Percentiles rank a stretch among this genome's conserved stretches.
These are phyloP conservation scores for Bothriochloa decipiens DNA, from an alignment of 176 grass and related monocot genomes.

Conservation along the genomic window DNA sequence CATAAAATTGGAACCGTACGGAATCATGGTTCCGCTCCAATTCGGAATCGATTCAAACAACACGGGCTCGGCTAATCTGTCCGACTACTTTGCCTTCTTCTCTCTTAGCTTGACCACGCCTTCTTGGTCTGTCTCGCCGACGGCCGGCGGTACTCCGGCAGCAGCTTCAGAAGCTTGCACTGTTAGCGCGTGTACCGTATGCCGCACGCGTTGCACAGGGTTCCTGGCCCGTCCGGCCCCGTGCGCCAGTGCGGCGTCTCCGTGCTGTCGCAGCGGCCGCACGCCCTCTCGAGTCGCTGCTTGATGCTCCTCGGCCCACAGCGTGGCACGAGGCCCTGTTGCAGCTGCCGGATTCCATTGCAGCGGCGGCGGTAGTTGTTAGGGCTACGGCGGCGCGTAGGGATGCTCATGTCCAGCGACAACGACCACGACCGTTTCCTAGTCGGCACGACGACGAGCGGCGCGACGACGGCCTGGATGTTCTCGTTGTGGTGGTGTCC, in stretches of 20 bases:
- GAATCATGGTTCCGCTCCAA: too few species aligned
- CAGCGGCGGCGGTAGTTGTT: too few species aligned
- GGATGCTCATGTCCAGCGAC: too few species aligned
- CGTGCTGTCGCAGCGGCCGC: slow-evolving; percentile 41
- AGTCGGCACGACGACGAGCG: too few species aligned
- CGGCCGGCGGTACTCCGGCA: slow-evolving; percentile 53
- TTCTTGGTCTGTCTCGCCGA: slow-evolving; percentile 38
- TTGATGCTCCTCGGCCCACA: background rate
- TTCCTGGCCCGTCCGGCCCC: slow-evolving; percentile 45
- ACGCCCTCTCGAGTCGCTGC: slow-evolving; percentile 6
- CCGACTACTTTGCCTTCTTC: slow-evolving; percentile 17
- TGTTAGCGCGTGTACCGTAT: slow-evolving; percentile 30
- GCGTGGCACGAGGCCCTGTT: background rate
- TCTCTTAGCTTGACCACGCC: slow-evolving; percentile 32
- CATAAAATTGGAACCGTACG: too few species aligned
- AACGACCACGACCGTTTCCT: too few species aligned
- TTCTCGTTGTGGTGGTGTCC: too few species aligned
- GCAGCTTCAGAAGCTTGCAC: background rate
- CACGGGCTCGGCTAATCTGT: too few species aligned
- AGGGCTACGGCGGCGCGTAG: too few species aligned
- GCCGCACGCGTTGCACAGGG: slow-evolving; percentile 70
- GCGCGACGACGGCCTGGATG: too few species aligned
- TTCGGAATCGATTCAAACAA: too few species aligned
- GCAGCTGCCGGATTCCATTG: background rate
- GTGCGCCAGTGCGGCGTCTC: slow-evolving; percentile 63